These are phyloP conservation scores for Asterochloris erici DNA, from an alignment of 139 green algal species.

Conservation along the genomic window DNA sequence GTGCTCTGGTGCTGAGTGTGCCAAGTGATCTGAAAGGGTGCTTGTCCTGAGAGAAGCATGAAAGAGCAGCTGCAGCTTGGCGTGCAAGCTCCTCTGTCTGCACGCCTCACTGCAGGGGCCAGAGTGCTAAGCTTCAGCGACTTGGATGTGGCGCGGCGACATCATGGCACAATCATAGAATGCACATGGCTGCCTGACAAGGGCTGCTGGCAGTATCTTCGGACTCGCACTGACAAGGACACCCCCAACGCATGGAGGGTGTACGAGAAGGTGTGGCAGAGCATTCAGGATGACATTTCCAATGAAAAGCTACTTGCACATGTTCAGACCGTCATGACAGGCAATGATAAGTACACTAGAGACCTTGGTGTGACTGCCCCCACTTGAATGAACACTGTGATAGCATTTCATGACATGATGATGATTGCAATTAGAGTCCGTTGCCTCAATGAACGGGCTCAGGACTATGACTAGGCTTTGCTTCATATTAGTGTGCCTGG, in stretches of 20 bases:
- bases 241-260: slow-evolving; percentile 73
- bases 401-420: too few relatives aligned
- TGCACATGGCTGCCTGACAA: slow-evolving; percentile 66
- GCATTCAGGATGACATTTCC: slow-evolving; percentile 47
- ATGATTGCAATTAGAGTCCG: too few relatives aligned
- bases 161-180: slow-evolving; percentile 73
- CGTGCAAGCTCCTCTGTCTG: not conserved
- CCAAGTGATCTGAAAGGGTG: too few relatives aligned
- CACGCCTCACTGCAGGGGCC: slow-evolving; percentile 1
- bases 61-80: not conserved
- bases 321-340: too few relatives aligned
- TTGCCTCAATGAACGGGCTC: too few relatives aligned
- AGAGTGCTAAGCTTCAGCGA: slow-evolving; percentile 30
- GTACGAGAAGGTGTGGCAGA: slow-evolving; percentile 58
- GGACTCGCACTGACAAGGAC: slow-evolving; percentile 81
- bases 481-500: too few relatives aligned
- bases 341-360: too few relatives aligned
- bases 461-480: too few relatives aligned
- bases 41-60: not conserved
- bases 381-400: too few relatives aligned
- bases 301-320: too few relatives aligned
- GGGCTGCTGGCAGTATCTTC: slow-evolving; percentile 74
- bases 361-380: too few relatives aligned
- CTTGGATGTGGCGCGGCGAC: slow-evolving; percentile 25
- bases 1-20: too few relatives aligned